These are phyloP conservation scores for Crithidia brevicula DNA, from an alignment of 208 protist species.

Conservation along the genomic window DNA sequence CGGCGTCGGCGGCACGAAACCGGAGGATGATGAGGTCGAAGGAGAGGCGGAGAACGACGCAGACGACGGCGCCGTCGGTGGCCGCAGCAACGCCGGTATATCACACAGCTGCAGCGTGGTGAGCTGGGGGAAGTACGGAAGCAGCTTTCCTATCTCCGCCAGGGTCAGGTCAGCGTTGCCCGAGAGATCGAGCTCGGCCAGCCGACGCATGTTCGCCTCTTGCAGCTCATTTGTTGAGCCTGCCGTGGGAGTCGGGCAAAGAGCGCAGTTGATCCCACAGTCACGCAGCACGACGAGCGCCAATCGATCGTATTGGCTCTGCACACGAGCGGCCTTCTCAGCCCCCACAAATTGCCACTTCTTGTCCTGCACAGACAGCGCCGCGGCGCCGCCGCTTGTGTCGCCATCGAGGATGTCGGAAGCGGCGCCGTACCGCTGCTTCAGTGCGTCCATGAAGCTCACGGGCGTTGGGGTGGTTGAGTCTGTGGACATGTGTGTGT, in stretches of 20 bases:
- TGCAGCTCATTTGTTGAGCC: conserved; percentile 27
- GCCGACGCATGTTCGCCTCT: conserved; percentile 43
- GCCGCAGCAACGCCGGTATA: conserved; percentile 43
- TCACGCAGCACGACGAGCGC: conserved; percentile 69
- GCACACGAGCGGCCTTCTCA: conserved; percentile 63
- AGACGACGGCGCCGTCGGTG: not conserved
- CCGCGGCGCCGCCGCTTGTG: conserved; percentile 37
- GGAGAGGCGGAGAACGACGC: conserved; percentile 12
- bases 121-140: conserved; percentile 62
- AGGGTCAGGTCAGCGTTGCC: conserved; percentile 62
- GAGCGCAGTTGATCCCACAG: conserved; percentile 58
- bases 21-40: not conserved
- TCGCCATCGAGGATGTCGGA: too few species aligned
- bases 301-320: conserved; percentile 64
- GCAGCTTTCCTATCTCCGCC: conserved; percentile 54
- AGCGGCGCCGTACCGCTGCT: conserved; percentile 72
- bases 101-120: conserved; percentile 74
- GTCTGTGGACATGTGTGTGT: conserved; percentile 17
- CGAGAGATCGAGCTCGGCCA: conserved; percentile 80
- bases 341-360: conserved; percentile 89
- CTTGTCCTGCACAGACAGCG: conserved; percentile 38
- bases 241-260: conserved; percentile 32
- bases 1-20: too few species aligned
- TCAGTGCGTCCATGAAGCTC: conserved; percentile 84
- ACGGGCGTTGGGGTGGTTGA: conserved; percentile 8